These are phyloP conservation scores for Epichloe festucae DNA, from an alignment of 2,329 filamentous ascomycete species.

Conservation along the genomic window DNA sequence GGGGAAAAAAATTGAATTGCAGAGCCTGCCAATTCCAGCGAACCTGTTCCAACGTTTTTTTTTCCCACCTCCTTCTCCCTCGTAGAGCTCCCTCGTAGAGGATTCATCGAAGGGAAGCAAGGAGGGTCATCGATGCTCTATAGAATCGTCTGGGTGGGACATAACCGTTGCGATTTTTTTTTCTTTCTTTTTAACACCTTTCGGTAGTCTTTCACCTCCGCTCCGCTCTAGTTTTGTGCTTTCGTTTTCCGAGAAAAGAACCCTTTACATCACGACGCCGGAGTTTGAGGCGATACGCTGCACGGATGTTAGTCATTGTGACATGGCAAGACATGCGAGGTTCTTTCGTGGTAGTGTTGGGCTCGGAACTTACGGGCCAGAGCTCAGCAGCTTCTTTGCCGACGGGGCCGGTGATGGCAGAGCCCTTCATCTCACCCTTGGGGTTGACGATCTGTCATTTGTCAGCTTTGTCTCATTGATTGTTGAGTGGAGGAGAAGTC, in stretches of 20 bases:
- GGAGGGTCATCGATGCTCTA: conserved; percentile 13
- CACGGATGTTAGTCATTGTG: neutral
- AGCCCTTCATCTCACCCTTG: conserved; percentile 99
- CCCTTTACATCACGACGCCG: conserved; percentile 96
- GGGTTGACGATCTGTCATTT: conserved; percentile 83
- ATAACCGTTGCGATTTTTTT: conserved; percentile 17
- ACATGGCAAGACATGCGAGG: neutral
- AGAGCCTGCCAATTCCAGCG: conserved; percentile 23
- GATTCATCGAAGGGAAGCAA: conserved; percentile 1
- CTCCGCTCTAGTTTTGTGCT: neutral
- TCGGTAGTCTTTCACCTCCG: conserved; percentile 8
- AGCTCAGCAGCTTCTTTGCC: conserved; percentile 99
- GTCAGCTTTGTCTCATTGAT: neutral
- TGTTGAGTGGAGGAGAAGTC: neutral
- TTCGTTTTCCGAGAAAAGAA: neutral
- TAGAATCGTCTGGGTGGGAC: conserved; percentile 21
- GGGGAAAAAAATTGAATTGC: conserved; percentile 19
- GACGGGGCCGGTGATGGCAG: conserved; percentile 96
- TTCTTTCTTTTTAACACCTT: conserved; percentile 14
- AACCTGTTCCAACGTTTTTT: neutral
- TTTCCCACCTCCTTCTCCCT: neutral
- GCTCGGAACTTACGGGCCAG: conserved; percentile 66
- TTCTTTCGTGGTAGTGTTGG: neutral
- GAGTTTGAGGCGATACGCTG: conserved; percentile 99
- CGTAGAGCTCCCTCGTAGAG: neutral